These are phyloP conservation scores for Endocalyx cinctus DNA, from an alignment of 2,329 filamentous ascomycete species.

Conservation along the genomic window DNA sequence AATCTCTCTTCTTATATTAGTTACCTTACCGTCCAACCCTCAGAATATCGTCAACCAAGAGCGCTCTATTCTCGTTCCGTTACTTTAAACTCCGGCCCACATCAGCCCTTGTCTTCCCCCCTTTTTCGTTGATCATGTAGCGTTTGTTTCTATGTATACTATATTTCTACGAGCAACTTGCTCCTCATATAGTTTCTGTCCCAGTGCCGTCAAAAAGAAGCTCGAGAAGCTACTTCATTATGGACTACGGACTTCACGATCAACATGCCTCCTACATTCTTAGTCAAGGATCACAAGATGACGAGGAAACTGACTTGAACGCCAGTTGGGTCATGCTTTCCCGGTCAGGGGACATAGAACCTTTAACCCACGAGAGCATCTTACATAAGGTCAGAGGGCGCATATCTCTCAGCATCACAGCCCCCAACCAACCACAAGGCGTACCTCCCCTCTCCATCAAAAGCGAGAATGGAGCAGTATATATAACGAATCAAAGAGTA, in stretches of 20 bases:
- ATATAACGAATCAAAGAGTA: slow-evolving; percentile 83
- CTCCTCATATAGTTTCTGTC: too few species aligned
- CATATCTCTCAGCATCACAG: slow-evolving; percentile 70
- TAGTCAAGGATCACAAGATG: slow-evolving; percentile 31
- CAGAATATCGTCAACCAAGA: too few species aligned
- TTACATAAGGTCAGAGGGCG: slow-evolving; percentile 76
- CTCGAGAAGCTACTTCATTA: slow-evolving; percentile 13
- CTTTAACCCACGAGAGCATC: slow-evolving; percentile 77
- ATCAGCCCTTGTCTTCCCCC: not conserved
- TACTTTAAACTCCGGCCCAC: not conserved
- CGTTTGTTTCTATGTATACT: slow-evolving; percentile 15
- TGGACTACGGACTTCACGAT: slow-evolving; percentile 36
- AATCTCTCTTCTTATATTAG: slow-evolving; percentile 21
- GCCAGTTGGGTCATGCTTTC: slow-evolving; percentile 88
- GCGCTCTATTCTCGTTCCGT: not conserved
- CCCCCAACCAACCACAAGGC: slow-evolving; percentile 61
- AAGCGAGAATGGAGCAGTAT: slow-evolving; percentile 69
- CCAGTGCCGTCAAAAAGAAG: too few species aligned
- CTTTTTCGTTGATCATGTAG: slow-evolving; percentile 17
- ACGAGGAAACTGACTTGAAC: slow-evolving; percentile 49
- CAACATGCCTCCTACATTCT: slow-evolving; percentile 40
- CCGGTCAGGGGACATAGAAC: slow-evolving; percentile 68
- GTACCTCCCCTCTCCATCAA: slow-evolving; percentile 63
- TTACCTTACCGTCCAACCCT: too few species aligned
- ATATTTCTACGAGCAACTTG: slow-evolving; percentile 11